A percentile compares a stretch with the other conserved stretches of the same genome.
phyloP scores from a whole-genome alignment of 2,329 filamentous ascomycete species.

The Emergomyces pasteurianus region DNA sequence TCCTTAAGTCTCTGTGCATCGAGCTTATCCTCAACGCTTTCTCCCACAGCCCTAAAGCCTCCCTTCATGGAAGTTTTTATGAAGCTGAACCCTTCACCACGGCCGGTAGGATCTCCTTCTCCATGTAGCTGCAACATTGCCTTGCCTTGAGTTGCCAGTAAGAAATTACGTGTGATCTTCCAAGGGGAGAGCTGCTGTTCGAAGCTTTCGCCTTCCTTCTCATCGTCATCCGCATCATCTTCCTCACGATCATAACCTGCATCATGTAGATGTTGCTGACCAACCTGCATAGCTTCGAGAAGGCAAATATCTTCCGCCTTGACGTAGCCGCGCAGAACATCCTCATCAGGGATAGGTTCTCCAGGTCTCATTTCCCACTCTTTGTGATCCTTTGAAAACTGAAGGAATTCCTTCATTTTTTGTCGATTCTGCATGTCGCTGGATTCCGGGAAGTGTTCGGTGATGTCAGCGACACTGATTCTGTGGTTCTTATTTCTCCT shows the following conservation, averaged over 20 bases:
- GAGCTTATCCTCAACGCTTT: slow-evolving; percentile 77
- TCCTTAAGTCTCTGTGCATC: slow-evolving; percentile 61
- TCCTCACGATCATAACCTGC: slow-evolving; percentile 66
- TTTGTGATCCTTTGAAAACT: slow-evolving; percentile 76
- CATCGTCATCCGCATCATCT: slow-evolving; percentile 54
- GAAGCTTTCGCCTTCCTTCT: slow-evolving; percentile 61
- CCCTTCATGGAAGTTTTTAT: slow-evolving; percentile 99
- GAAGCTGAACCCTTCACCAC: slow-evolving; percentile 90
- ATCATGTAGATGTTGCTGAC: slow-evolving; percentile 79
- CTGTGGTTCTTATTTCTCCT: slow-evolving; percentile 58
- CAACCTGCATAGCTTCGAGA: slow-evolving; percentile 93
- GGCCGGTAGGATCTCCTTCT: slow-evolving; percentile 85
- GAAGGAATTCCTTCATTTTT: slow-evolving; percentile 92
- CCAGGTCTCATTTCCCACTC: slow-evolving; percentile 69
- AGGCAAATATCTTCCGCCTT: slow-evolving; percentile 92
- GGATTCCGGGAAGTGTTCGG: slow-evolving; percentile 81
- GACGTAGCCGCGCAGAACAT: slow-evolving; percentile 72
- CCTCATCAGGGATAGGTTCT: slow-evolving; percentile 68
- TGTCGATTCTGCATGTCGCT: slow-evolving; percentile 92
- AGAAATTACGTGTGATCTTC: slow-evolving; percentile 93
- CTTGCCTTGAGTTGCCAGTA: slow-evolving; percentile 85
- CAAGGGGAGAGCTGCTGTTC: slow-evolving; percentile 88
- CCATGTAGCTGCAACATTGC: slow-evolving; percentile 94
- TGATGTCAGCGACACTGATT: slow-evolving; percentile 71
- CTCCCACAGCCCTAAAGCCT: slow-evolving; percentile 80